Evolutionary conservation across 768 basidiomycete genomes (phyloP).

Genomic region (Boletus bicolor): DNA sequence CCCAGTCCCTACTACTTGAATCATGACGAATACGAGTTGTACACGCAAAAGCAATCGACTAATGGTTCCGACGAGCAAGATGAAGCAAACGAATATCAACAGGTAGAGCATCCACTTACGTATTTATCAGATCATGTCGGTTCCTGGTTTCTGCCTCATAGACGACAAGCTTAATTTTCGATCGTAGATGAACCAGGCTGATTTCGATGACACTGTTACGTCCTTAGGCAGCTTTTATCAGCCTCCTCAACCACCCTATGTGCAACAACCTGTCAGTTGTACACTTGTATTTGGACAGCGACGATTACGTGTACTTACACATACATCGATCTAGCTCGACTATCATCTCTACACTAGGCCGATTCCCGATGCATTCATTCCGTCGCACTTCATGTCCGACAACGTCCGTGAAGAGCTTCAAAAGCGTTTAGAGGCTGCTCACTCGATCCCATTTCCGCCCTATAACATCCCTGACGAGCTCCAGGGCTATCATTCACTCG

Average conservation of each 20-base stretch:
- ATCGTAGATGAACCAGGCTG: slow-evolving; percentile 20
- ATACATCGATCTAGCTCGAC: slow-evolving; percentile 56
- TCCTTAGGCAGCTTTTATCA: slow-evolving; percentile 38
- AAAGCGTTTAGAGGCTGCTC: slow-evolving; percentile 43
- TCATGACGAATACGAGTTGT: slow-evolving; percentile 41
- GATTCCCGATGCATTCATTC: slow-evolving; percentile 52
- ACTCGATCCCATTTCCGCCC: slow-evolving; percentile 39
- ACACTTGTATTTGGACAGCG: not conserved
- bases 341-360: slow-evolving; percentile 88
- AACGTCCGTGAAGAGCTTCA: slow-evolving; percentile 60
- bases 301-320: not conserved
- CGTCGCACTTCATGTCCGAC: slow-evolving; percentile 85
- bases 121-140: slow-evolving; percentile 23
- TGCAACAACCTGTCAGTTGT: slow-evolving; percentile 64
- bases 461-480: slow-evolving; percentile 78
- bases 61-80: slow-evolving; percentile 18
- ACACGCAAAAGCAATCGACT: slow-evolving; percentile 11
- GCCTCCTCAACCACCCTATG: slow-evolving; percentile 42
- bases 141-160: slow-evolving; percentile 2
- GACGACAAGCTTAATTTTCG: not conserved
- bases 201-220: slow-evolving; percentile 29
- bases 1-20: slow-evolving; percentile 28
- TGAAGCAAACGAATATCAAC: slow-evolving; percentile 21
- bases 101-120: slow-evolving; percentile 15
- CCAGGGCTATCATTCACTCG: slow-evolving; percentile 85